These are phyloP conservation scores for Backusella luteola DNA, from an alignment of 192 early-diverging fungal genomes.

Conservation along the genomic window DNA sequence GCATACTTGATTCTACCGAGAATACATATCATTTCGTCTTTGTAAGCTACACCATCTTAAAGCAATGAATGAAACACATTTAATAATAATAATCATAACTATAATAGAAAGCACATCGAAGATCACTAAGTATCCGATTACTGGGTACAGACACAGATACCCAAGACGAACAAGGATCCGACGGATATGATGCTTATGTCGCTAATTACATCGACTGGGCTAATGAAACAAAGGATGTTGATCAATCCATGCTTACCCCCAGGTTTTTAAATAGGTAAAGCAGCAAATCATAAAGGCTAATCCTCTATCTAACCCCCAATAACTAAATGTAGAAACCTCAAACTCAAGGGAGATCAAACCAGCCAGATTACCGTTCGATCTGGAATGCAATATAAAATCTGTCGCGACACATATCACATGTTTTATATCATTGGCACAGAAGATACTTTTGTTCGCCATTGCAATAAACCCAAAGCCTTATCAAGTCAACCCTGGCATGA, in stretches of 20 bases:
- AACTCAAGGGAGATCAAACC: background rate
- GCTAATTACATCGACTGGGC: slow-evolving; percentile 31
- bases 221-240: slow-evolving; percentile 20
- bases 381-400: slow-evolving; percentile 95
- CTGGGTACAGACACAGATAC: slow-evolving; percentile 1
- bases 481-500: slow-evolving; percentile 32
- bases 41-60: background rate
- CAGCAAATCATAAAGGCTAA: background rate
- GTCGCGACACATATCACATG: slow-evolving; percentile 95
- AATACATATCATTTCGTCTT: slow-evolving; percentile 1
- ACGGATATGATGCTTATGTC: slow-evolving; percentile 25
- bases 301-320: too few relatives aligned
- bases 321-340: slow-evolving; percentile 12
- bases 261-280: slow-evolving; percentile 21
- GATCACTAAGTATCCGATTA: slow-evolving; percentile 17
- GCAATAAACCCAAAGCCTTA: background rate
- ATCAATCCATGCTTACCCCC: slow-evolving; percentile 7
- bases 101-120: slow-evolving; percentile 15
- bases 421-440: slow-evolving; percentile 94
- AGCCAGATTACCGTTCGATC: slow-evolving; percentile 60
- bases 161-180: slow-evolving; percentile 5
- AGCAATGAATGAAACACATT: background rate
- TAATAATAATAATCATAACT: background rate
- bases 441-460: slow-evolving; percentile 49
- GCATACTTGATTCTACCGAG: slow-evolving; percentile 1